phyloP scores from a whole-genome alignment of 495 filamentous ascomycete species.

The Podospora tetraspora region DNA sequence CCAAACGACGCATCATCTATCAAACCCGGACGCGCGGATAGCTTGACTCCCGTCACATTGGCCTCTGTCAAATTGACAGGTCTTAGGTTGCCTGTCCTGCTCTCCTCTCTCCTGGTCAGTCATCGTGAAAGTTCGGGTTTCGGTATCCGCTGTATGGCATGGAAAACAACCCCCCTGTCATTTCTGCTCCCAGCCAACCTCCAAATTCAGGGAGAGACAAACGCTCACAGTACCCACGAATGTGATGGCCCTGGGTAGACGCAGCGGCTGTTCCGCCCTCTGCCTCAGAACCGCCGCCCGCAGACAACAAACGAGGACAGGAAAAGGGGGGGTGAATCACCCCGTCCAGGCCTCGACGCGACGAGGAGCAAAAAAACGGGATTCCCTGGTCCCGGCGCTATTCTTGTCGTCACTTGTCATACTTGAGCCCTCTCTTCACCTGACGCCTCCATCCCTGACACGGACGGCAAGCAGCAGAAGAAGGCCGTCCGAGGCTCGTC shows the following conservation, averaged over 20 bases:
- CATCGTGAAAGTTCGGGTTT: not conserved
- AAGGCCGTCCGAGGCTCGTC: not conserved
- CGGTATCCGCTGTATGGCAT: not conserved
- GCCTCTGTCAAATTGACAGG: not conserved
- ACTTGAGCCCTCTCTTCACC: not conserved
- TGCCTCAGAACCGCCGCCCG: not conserved
- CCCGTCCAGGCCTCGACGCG: not conserved
- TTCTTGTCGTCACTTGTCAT: not conserved
- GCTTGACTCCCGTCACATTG: not conserved
- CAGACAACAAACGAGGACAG: not conserved
- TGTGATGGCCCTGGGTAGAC: constrained; percentile 1
- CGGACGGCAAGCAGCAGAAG: not conserved
- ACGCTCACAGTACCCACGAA: not conserved
- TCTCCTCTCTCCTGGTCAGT: not conserved
- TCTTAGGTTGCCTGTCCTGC: not conserved
- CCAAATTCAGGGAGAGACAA: not conserved
- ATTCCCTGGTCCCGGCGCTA: not conserved
- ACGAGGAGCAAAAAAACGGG: not conserved
- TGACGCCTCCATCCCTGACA: not conserved
- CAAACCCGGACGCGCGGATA: not conserved
- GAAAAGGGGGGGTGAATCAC: not conserved
- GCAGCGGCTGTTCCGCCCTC: not conserved
- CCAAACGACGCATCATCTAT: not conserved
- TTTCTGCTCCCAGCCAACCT: not conserved
- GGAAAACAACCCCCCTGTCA: not conserved